Evolutionary conservation across 2,329 filamentous ascomycete species (phyloP), one percentile per base, ranked within the genome.

Genomic region (Ploettnerulaceae sp.): DNA sequence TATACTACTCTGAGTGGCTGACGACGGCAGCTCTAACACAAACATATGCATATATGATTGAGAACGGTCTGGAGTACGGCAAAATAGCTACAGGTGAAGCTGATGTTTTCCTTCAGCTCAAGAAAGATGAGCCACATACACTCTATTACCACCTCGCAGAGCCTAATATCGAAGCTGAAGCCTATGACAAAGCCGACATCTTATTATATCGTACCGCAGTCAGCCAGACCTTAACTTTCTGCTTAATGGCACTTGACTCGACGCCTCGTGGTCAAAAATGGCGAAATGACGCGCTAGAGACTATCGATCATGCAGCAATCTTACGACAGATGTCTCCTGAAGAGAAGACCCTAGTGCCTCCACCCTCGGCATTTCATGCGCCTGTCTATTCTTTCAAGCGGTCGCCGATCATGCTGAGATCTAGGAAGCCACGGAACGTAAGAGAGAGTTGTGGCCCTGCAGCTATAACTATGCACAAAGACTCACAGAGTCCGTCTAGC

Each of bases 41-140:
- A 57, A 68, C 66, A 0, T 76, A 71, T 53, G 65, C 71, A 26
- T 74, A 75, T 56, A 77, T 77, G 66, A 66, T 76, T 8, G 55
- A 69, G 39, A 60, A 59, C 11, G 68, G 73, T 0, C 60, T 62
- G 24, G 41, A 51, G 36, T 64, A 60, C 40, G 54, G 58, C 49
- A 56, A 60, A 45, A 22, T 64, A 7, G 41, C 53, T 47, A 56
- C 56, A 24, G 58, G 60, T 33, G 46, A 58, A 48, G 55, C 55
- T 8, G 49, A 56, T 18, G 24, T 63, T 21, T 56, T 63, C 29
- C 59, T 63, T 53, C 48, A 46, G 28, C 37, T 62, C 26, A 45
- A 50, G 44, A 49, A 54, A 32, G 28, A 52, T 43, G 47, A 54
- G 33, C 52, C 49, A 42, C 26, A 54, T 43, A 54, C 47, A 12